These are phyloP conservation scores for Exutisphaerella laricina DNA, from an alignment of 2,329 filamentous ascomycete genomes.

Conservation along the genomic window DNA sequence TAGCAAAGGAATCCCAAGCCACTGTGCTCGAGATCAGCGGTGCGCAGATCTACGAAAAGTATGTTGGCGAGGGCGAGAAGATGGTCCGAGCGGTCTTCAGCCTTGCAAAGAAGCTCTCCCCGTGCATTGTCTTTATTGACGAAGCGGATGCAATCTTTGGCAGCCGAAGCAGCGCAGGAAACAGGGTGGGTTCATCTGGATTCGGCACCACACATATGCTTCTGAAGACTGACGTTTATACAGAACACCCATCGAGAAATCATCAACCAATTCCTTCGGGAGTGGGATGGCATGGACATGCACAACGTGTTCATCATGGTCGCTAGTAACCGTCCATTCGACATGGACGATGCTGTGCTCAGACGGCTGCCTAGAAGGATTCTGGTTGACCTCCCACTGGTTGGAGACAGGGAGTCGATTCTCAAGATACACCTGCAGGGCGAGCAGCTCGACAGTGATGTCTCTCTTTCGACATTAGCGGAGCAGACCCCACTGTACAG, in stretches of 20 bases:
- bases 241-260: slow-evolving; percentile 74
- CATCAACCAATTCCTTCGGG: slow-evolving; percentile 92
- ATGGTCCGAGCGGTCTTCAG: slow-evolving; percentile 89
- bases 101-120: slow-evolving; percentile 82
- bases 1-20: slow-evolving; percentile 61
- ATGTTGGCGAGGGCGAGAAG: slow-evolving; percentile 93
- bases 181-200: too few relatives aligned
- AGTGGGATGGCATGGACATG: slow-evolving; percentile 88
- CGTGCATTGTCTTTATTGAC: slow-evolving; percentile 93
- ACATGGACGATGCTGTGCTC: slow-evolving; percentile 82
- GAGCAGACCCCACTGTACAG: slow-evolving; percentile 70
- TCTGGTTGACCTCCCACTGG: slow-evolving; percentile 65
- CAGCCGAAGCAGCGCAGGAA: slow-evolving; percentile 61
- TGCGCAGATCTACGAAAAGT: slow-evolving; percentile 92
- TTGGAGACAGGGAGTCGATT: slow-evolving; percentile 61
- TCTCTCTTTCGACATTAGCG: slow-evolving; percentile 60
- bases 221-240: too few relatives aligned
- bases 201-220: too few relatives aligned
- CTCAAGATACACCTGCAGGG: slow-evolving; percentile 65
- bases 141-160: slow-evolving; percentile 92
- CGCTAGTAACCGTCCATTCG: slow-evolving; percentile 90
- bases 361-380: slow-evolving; percentile 68
- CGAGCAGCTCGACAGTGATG: slow-evolving; percentile 56
- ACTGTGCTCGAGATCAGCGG: slow-evolving; percentile 78
- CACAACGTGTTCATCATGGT: slow-evolving; percentile 92